Evolutionary conservation across 2,329 filamentous ascomycete genomes (phyloP).

Genomic region (Pyricularia grisea): DNA sequence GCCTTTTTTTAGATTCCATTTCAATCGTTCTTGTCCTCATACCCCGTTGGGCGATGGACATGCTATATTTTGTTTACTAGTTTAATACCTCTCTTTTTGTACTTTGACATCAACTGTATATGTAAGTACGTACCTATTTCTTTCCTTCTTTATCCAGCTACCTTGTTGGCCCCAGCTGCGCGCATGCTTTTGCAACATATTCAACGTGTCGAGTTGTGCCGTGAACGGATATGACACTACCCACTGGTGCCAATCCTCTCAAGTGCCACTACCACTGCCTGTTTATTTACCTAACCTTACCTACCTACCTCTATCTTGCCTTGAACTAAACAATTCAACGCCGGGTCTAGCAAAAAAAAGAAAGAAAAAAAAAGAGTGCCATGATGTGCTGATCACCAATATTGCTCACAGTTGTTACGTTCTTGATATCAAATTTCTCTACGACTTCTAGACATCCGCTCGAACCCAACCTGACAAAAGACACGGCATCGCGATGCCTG

Average conservation of each 20-base stretch:
- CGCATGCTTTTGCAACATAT: not conserved
- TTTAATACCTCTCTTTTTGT: not conserved
- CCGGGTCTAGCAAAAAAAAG: too few relatives aligned
- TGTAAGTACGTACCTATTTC: not conserved
- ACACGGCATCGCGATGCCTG: conserved; percentile 25
- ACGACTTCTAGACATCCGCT: conserved; percentile 1
- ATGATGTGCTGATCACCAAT: not conserved
- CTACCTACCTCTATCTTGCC: not conserved
- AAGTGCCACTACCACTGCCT: not conserved
- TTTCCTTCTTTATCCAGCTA: not conserved
- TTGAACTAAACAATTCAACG: not conserved
- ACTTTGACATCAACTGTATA: not conserved
- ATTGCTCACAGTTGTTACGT: not conserved
- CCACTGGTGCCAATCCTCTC: not conserved
- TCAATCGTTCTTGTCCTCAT: not conserved
- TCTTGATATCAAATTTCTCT: not conserved
- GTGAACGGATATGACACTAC: not conserved
- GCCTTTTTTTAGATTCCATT: not conserved
- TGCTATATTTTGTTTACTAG: not conserved
- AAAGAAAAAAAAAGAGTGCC: not conserved
- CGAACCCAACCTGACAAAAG: not conserved
- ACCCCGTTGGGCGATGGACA: not conserved
- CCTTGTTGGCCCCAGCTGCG: not conserved
- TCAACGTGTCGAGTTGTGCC: not conserved
- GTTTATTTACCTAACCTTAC: not conserved